A percentile compares a stretch with the other conserved stretches of the same genome.
phyloP scores from a whole-genome alignment of 768 basidiomycete genomes.

The Daedaleopsis nitida region DNA sequence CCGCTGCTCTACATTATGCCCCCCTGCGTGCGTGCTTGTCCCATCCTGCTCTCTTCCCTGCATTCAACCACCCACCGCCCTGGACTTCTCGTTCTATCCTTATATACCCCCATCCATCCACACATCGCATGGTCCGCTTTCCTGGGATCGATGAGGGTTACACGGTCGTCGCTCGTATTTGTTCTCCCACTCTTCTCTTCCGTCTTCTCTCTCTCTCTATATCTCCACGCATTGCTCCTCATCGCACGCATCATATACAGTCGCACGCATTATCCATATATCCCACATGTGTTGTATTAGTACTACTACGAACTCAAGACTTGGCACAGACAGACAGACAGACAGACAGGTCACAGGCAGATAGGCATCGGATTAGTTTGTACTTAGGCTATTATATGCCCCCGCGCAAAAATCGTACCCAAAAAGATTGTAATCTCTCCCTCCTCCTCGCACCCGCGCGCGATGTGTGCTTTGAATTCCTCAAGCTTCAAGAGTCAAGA shows the following conservation, averaged over 20 bases:
- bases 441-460: not conserved
- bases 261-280: not conserved
- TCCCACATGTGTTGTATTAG: slow-evolving; percentile 1
- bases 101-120: not conserved
- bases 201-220: not conserved
- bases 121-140: not conserved
- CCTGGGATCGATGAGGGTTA: not conserved
- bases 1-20: not conserved
- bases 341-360: too few relatives aligned
- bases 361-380: not conserved
- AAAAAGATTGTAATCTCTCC: not conserved
- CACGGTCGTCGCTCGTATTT: not conserved
- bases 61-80: not conserved
- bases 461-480: not conserved
- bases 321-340: not conserved
- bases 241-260: not conserved
- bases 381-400: not conserved
- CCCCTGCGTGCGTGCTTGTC: not conserved
- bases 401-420: not conserved
- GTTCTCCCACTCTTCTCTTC: not conserved
- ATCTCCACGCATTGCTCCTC: not conserved
- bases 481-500: too few relatives aligned
- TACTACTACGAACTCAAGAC: not conserved
- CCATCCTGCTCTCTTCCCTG: not conserved
- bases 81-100: not conserved